Base-by-base conservation (phyloP, 257 asterid species). In the Penstemon barbatus region DNA sequence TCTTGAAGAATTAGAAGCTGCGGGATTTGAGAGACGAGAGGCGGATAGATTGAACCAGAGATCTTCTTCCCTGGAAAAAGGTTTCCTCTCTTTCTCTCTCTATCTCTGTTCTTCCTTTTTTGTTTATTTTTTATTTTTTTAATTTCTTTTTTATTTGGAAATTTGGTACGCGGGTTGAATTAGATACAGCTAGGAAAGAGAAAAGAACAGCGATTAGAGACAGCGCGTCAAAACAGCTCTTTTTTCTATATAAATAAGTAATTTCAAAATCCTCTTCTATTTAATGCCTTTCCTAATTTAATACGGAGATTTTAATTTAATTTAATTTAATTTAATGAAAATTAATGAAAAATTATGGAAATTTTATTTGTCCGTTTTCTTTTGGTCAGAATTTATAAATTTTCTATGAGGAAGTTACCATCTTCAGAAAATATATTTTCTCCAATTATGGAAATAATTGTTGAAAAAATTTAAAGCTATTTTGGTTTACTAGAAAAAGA, bases 181-280 rank as follows among this genome's bases (percentile, higher is more conserved):
- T 41, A n/a, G 74, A 75, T 74, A 75, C 74, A 74, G 77, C 13
- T 5, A 42, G 54, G 66, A 78, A 68, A 70, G 78, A 77, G 79
- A 65, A 57, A 36, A 66, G 60, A 37, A 71, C 40, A 61, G 49
- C 44, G 57, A 69, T 7, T 56, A 52, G 63, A 5, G 64, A 67
- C 8, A 53, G 65, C 63, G 67, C 82, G 81, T 69, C 74, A 71
- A 78, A 65, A 77, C 77, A 64, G 61, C 51, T 75, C 73, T 57
- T 7, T 74, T 74, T 57, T 52, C 5, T 36, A 41, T 13, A 8
- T 43, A 59, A 8, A 36, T 38, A 53, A 58, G 13, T 7, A 43
- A 61, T 56, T 57, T 71, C 45, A 37, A 56, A 71, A 65, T 19
- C 66, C 66, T 55, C 66, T n/a, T 69, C 10, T 5, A 13, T 41